A percentile compares a stretch with the other conserved stretches of the same genome.
Conservation (phyloP, 2,329 filamentous ascomycete species). For the Colletotrichum neosansevieriae region DNA sequence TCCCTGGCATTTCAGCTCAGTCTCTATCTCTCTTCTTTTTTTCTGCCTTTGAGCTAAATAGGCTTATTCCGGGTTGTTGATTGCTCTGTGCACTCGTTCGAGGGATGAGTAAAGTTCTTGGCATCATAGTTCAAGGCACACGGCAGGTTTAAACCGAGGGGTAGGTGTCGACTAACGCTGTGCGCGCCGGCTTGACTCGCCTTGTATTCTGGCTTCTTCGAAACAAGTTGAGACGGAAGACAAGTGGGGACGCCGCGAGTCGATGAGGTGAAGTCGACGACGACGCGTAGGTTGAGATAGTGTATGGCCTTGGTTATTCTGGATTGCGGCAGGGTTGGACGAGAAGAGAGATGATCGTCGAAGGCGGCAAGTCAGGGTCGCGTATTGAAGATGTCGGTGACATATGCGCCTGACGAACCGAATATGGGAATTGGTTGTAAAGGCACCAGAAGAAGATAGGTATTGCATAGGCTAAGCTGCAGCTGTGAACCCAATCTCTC, state of each 20-base stretch:
- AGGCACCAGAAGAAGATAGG: too few relatives aligned
- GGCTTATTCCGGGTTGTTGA: constrained; percentile 3
- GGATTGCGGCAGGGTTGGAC: constrained; percentile 7
- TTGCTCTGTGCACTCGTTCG: constrained; percentile 1
- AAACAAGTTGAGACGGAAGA: not conserved
- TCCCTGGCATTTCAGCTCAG: too few relatives aligned
- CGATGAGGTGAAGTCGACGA: constrained; percentile 3
- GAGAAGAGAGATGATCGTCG: constrained; percentile 15
- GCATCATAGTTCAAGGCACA: constrained; percentile 1
- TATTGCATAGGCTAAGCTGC: constrained; percentile 8
- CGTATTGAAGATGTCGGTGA: not conserved
- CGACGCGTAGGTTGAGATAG: not conserved
- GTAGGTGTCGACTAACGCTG: too few relatives aligned
- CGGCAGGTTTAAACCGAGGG: constrained; percentile 4
- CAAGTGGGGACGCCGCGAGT: not conserved
- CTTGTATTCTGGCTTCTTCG: not conserved
- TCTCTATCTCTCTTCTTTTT: not conserved
- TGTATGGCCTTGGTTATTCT: not conserved
- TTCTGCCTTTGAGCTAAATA: constrained; percentile 1
- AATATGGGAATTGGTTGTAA: not conserved
- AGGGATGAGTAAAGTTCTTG: not conserved
- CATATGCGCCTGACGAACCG: not conserved
- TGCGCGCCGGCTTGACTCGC: too few relatives aligned
- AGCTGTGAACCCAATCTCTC: constrained; percentile 2
- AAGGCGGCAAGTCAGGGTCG: not conserved